A percentile compares a stretch with the other conserved stretches of the same genome.
Evolutionary conservation across 2,329 filamentous ascomycete genomes (phyloP).

Genomic region (Exophiala bonariae): DNA sequence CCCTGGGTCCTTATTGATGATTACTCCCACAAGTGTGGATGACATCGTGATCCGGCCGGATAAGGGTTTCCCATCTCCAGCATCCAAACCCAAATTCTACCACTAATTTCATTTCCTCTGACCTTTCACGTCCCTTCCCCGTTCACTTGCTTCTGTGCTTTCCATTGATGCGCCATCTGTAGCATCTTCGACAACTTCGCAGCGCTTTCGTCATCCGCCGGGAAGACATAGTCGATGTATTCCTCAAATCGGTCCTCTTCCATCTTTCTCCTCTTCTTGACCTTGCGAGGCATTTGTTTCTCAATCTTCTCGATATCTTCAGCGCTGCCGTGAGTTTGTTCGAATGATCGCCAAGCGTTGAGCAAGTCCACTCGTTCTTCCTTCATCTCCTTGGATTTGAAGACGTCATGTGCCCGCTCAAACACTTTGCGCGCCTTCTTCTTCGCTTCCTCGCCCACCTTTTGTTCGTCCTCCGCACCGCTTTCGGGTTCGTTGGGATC

Average conservation of each 20-base stretch:
- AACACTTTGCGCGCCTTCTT: constrained; percentile 79
- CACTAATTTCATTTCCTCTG: constrained; percentile 1
- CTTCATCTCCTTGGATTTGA: constrained; percentile 88
- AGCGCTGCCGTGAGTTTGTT: constrained; percentile 74
- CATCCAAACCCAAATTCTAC: not conserved
- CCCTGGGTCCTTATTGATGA: no score
- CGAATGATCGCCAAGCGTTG: constrained; percentile 89
- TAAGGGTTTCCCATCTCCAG: no score
- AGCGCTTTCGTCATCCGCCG: constrained; percentile 84
- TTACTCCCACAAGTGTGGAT: no score
- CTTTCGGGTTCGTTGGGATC: constrained; percentile 67
- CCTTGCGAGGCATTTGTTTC: constrained; percentile 88
- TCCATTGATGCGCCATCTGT: constrained; percentile 86
- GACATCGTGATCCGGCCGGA: no score
- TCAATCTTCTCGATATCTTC: constrained; percentile 80
- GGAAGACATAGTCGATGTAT: constrained; percentile 96
- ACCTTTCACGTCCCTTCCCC: constrained; percentile 14
- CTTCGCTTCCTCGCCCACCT: constrained; percentile 81
- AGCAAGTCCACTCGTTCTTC: constrained; percentile 90
- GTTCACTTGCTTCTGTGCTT: constrained; percentile 55
- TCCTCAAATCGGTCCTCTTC: constrained; percentile 95
- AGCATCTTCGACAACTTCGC: constrained; percentile 81
- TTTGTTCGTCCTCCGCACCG: constrained; percentile 57
- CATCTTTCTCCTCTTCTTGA: constrained; percentile 82
- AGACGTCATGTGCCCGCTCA: constrained; percentile 76